phyloP scores from a whole-genome alignment of 1,284 basidiomycete species.

The Coniferiporia sulphurascens region DNA sequence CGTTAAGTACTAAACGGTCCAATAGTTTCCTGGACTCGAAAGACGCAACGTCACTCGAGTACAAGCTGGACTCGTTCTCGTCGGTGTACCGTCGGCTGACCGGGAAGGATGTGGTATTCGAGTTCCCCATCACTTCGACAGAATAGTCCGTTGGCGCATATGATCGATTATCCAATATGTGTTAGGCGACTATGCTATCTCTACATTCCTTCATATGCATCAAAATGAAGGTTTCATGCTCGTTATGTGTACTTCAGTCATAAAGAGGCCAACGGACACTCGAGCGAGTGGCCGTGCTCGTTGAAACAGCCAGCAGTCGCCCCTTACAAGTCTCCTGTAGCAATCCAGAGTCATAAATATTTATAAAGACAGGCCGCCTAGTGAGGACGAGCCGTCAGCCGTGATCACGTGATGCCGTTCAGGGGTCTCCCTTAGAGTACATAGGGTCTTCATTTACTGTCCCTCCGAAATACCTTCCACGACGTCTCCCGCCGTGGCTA shows the following conservation, averaged over 20 bases:
- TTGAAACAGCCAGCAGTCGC: too few relatives aligned
- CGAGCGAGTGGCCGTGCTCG: too few relatives aligned
- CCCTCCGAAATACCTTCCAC: conserved; percentile 1
- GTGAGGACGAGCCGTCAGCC: background rate
- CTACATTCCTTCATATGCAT: background rate
- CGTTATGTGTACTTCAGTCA: conserved; percentile 5
- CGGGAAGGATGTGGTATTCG: conserved; percentile 90
- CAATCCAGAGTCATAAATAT: too few relatives aligned
- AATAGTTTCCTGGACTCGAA: conserved; percentile 94
- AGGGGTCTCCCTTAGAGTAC: background rate
- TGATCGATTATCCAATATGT: conserved; percentile 6
- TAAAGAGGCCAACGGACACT: background rate
- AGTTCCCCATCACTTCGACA: conserved; percentile 73
- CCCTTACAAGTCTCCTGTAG: too few relatives aligned
- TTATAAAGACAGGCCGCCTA: too few relatives aligned
- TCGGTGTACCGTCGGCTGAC: conserved; percentile 93
- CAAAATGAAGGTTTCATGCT: conserved; percentile 16
- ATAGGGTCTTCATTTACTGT: conserved; percentile 2
- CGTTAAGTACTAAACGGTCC: conserved; percentile 13
- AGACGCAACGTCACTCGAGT: conserved; percentile 97
- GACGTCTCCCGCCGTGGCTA: conserved; percentile 19
- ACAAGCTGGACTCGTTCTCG: conserved; percentile 98
- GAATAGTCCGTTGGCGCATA: conserved; percentile 39
- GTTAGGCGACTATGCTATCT: conserved; percentile 4
- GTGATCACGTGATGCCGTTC: conserved; percentile 6